Conservation (phyloP, 441 rosid species). For the Erysimum cheiri region DNA sequence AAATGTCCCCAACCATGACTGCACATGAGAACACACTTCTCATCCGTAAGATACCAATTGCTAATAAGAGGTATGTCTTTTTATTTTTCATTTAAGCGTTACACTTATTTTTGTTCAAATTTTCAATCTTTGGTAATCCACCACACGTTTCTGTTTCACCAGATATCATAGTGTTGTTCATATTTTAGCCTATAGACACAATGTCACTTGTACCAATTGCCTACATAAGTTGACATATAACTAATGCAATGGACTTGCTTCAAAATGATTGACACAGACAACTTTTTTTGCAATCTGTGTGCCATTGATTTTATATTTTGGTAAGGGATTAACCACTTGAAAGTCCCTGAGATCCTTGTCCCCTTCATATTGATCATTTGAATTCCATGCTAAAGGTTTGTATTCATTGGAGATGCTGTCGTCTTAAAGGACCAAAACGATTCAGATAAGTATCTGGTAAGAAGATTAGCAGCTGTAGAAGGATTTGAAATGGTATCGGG, state of each 20-base stretch:
- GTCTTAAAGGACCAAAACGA: constrained; percentile 79
- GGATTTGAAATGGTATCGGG: constrained; percentile 89
- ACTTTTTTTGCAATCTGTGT: not conserved
- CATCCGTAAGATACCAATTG: constrained; percentile 77
- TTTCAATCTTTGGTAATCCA: not conserved
- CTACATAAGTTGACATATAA: not conserved
- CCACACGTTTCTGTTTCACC: not conserved
- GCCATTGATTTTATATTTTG: not conserved
- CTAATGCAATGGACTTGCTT: not conserved
- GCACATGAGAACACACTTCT: constrained; percentile 80
- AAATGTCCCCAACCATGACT: constrained; percentile 72
- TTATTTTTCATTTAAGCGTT: not conserved
- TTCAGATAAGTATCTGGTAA: constrained; percentile 62
- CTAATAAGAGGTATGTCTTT: constrained; percentile 60
- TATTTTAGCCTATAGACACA: not conserved
- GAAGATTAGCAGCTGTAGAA: constrained; percentile 89
- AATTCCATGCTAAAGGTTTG: constrained; percentile 50
- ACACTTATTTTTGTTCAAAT: not conserved
- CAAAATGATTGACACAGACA: not conserved
- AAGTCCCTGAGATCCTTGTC: not conserved
- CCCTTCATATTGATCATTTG: constrained; percentile 10
- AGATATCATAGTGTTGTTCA: not conserved
- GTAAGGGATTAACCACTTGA: not conserved
- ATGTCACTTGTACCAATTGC: not conserved
- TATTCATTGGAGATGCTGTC: constrained; percentile 89